Conservation (phyloP, 176 grass and related monocot species). For the Carex myosuroides region DNA sequence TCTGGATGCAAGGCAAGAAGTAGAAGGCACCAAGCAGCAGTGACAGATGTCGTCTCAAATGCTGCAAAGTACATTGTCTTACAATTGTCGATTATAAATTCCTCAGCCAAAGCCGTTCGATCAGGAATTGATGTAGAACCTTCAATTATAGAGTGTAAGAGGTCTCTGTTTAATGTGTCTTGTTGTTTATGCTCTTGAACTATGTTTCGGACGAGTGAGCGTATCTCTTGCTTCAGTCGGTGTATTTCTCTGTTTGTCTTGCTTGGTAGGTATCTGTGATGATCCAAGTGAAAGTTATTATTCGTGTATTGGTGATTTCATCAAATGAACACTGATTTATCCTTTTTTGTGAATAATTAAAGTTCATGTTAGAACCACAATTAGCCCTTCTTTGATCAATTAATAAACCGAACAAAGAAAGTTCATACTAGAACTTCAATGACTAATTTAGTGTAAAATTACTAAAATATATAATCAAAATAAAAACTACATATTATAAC, state of each 20-base stretch:
- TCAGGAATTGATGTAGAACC: slow-evolving; percentile 24
- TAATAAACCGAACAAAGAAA: not conserved
- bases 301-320: not conserved
- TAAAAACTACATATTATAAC: not conserved
- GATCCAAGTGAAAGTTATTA: not conserved
- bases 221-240: slow-evolving; percentile 36
- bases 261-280: slow-evolving; percentile 50
- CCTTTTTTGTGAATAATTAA: not conserved
- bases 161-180: not conserved
- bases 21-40: slow-evolving; percentile 61
- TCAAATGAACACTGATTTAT: not conserved
- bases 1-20: slow-evolving; percentile 60
- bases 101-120: slow-evolving; percentile 10
- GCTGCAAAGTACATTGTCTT: slow-evolving; percentile 79
- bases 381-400: not conserved
- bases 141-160: slow-evolving; percentile 62
- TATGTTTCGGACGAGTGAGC: slow-evolving; percentile 35
- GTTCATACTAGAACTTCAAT: not conserved
- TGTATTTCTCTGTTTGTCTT: slow-evolving; percentile 61
- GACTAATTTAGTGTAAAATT: not conserved
- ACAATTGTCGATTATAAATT: slow-evolving; percentile 79
- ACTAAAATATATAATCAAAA: not conserved
- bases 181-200: slow-evolving; percentile 27
- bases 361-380: not conserved
- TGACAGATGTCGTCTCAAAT: slow-evolving; percentile 55